Conservation (phyloP, 1,284 basidiomycete genomes). For the Neonothopanus nambi region DNA sequence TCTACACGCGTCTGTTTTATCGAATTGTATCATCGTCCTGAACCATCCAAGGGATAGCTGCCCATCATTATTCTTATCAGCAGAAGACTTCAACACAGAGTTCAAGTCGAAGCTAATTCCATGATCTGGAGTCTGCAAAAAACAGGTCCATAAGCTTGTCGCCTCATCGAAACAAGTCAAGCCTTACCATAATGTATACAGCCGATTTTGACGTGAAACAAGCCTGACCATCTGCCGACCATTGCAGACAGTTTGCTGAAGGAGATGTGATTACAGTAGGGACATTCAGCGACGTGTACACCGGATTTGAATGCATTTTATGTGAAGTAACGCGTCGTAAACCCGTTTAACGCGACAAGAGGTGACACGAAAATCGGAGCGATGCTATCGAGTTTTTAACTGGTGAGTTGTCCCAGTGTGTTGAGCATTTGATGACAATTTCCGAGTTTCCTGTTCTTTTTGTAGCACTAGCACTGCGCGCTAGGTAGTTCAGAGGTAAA, state of each 20-base stretch:
- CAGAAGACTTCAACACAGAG: conserved; percentile 41
- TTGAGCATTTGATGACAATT: no score
- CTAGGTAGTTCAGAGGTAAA: no score
- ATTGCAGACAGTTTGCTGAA: conserved; percentile 60
- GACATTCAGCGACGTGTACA: conserved; percentile 50
- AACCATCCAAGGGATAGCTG: conserved; percentile 56
- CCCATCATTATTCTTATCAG: conserved; percentile 31
- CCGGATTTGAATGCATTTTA: conserved; percentile 1
- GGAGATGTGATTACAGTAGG: conserved; percentile 59
- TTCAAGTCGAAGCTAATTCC: conserved; percentile 63
- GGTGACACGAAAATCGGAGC: no score
- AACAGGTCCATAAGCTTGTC: background rate
- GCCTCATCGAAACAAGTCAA: background rate
- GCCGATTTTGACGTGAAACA: conserved; percentile 62
- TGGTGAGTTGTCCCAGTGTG: no score
- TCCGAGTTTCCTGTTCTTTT: no score
- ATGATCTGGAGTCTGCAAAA: conserved; percentile 59
- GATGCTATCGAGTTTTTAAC: no score
- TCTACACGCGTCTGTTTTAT: conserved; percentile 40
- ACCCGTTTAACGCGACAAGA: background rate
- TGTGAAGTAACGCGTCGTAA: background rate
- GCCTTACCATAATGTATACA: conserved; percentile 63
- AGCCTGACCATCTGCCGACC: conserved; percentile 73
- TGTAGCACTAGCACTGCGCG: no score
- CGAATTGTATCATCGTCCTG: conserved; percentile 62